phyloP scores from a whole-genome alignment of 108 stramenopile species.

The Mediolabrus comicus region DNA sequence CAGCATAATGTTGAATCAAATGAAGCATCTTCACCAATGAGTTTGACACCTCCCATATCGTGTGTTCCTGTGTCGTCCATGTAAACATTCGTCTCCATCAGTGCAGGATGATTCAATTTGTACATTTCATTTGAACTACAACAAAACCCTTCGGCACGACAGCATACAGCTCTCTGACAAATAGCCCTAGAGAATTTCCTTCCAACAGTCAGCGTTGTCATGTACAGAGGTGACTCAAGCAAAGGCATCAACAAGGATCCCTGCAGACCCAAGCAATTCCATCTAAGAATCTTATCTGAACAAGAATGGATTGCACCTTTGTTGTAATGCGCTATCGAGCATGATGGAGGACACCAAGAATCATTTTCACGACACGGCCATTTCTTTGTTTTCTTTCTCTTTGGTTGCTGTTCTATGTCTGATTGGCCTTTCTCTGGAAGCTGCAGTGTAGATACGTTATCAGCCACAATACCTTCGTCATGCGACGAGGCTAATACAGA shows the following conservation, averaged over 20 bases:
- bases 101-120: slow-evolving; percentile 65
- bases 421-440: background rate
- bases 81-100: slow-evolving; percentile 85
- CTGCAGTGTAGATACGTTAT: background rate
- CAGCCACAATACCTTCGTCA: background rate
- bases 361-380: slow-evolving; percentile 77
- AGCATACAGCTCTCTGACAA: slow-evolving; percentile 82
- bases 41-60: slow-evolving; percentile 45
- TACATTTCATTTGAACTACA: slow-evolving; percentile 13
- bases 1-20: slow-evolving; percentile 77
- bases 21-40: slow-evolving; percentile 72
- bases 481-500: slow-evolving; percentile 2
- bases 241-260: slow-evolving; percentile 71
- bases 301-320: slow-evolving; percentile 60
- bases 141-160: slow-evolving; percentile 55
- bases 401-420: slow-evolving; percentile 6
- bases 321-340: slow-evolving; percentile 52
- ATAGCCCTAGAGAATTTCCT: slow-evolving; percentile 67
- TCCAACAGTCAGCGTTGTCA: slow-evolving; percentile 75
- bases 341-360: slow-evolving; percentile 86
- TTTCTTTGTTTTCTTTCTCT: slow-evolving; percentile 24
- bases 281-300: slow-evolving; percentile 82
- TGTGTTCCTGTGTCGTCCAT: slow-evolving; percentile 71
- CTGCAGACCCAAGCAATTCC: slow-evolving; percentile 82
- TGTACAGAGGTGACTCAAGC: slow-evolving; percentile 56